Evolutionary conservation across 2,329 filamentous ascomycete genomes (phyloP).

Genomic region (Bretziella fagacearum): DNA sequence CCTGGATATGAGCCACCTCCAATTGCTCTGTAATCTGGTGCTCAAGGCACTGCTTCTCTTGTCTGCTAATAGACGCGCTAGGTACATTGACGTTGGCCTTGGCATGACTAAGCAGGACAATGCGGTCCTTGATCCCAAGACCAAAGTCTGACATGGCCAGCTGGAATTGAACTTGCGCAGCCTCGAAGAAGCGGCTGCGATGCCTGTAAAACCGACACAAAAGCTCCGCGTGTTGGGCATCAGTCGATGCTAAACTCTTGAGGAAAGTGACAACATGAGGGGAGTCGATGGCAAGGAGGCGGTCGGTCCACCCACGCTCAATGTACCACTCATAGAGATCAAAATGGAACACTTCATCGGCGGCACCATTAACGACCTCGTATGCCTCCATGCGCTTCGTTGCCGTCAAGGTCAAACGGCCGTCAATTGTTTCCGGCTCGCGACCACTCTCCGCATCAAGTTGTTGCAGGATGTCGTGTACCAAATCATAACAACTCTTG

Average conservation of each 20-base stretch:
- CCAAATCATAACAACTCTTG: slow-evolving; percentile 67
- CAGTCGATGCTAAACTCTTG: slow-evolving; percentile 52
- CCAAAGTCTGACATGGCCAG: slow-evolving; percentile 70
- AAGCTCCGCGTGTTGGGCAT: slow-evolving; percentile 68
- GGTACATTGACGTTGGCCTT: slow-evolving; percentile 83
- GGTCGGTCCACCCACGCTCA: slow-evolving; percentile 63
- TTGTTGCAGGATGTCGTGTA: slow-evolving; percentile 62
- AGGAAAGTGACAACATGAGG: slow-evolving; percentile 77
- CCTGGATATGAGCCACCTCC: slow-evolving; percentile 87
- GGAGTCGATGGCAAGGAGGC: slow-evolving; percentile 69
- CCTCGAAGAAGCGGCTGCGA: slow-evolving; percentile 66
- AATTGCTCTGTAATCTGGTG: slow-evolving; percentile 74
- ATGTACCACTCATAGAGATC: slow-evolving; percentile 98
- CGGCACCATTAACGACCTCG: slow-evolving; percentile 69
- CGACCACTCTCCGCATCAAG: slow-evolving; percentile 55
- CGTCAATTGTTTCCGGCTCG: slow-evolving; percentile 60
- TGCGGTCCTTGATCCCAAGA: slow-evolving; percentile 66
- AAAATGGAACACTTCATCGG: slow-evolving; percentile 88
- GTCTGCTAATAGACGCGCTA: slow-evolving; percentile 57
- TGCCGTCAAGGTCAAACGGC: slow-evolving; percentile 55
- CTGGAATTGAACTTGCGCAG: slow-evolving; percentile 68
- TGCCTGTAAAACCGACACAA: slow-evolving; percentile 87
- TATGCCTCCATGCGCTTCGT: slow-evolving; percentile 80
- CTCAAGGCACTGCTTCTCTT: slow-evolving; percentile 68
- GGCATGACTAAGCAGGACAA: slow-evolving; percentile 76